Base-by-base conservation (phyloP, 352 stramenopile genomes). In the Phytophthora brassicae region DNA sequence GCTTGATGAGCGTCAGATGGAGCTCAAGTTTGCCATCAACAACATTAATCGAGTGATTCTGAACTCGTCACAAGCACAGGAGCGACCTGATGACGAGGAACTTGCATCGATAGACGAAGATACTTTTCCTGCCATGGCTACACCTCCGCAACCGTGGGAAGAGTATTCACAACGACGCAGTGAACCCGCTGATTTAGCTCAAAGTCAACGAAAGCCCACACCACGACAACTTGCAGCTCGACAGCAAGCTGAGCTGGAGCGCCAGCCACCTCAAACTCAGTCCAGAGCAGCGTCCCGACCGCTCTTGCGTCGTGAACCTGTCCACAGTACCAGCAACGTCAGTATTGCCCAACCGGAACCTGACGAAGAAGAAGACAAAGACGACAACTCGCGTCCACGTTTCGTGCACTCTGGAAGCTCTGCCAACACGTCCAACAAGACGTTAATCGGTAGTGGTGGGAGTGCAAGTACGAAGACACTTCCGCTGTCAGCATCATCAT, bases 1-100 rank as follows among this genome's bases (percentile, higher is more conserved):
- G 7, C 68, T 89, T 0, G 64, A 86, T 6, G 79, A 82, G 54
- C 77, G 81, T 1, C 79, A 90, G 47, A 77, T 79, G 61, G 84
- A 92, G 65, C 77, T 92, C 38, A 72, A 84, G 38, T 92, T 89
- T 22, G 81, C 84, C 22, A 88, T 92, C 48, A 82, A 87, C 58
- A 92, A 92, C 60, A 89, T 92, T 51, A 88, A 90, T 42, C 68
- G 79, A 22, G 81, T 88, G 39, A 92, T 92, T 24, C 58, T 92
- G 24, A 92, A 92, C 62, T 89, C 83, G 16, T 79, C 76, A 5
- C 64, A 73, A 60, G 50, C 45, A 2, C 64, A 71, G 23, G 54
- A 68, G 16, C 57, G 65, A 45, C 68, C 64, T 23, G 50, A 71
- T 14, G 67, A 72, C 2, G 66, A 72, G 14, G 58, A 68, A 28